Evolutionary conservation across 306 rosid genomes (phyloP).

Genomic region (Senna siamea): DNA sequence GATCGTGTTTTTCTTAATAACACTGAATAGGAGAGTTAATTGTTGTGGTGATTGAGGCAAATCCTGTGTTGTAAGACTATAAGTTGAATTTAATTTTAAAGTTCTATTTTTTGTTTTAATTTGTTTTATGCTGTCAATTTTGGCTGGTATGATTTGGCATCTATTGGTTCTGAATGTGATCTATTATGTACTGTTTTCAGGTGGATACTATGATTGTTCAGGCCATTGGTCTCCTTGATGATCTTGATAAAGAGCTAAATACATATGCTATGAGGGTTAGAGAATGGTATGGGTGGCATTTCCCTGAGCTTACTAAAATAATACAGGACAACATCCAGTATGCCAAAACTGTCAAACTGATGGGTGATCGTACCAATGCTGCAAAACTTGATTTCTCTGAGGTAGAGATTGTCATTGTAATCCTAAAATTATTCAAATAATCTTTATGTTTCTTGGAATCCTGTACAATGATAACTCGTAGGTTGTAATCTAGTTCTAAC

Average conservation of each 20-base stretch:
- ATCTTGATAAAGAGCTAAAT: conserved; percentile 92
- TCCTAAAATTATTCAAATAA: not conserved
- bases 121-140: not conserved
- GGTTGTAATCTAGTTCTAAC: not conserved
- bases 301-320: conserved; percentile 94
- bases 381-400: conserved; percentile 89
- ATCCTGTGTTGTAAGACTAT: not conserved
- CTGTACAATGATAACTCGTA: not conserved
- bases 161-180: too few relatives aligned
- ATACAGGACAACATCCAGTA: conserved; percentile 80
- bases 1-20: not conserved
- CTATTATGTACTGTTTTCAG: too few relatives aligned
- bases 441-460: not conserved
- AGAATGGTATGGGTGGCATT: conserved; percentile 99
- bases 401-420: conserved; percentile 44
- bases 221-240: conserved; percentile 97
- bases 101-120: not conserved
- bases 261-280: conserved; percentile 98
- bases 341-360: conserved; percentile 85
- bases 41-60: not conserved
- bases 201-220: conserved; percentile 97
- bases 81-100: not conserved
- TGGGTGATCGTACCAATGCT: conserved; percentile 87
- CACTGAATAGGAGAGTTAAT: too few relatives aligned
- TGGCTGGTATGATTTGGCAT: not conserved